Conservation (phyloP, 805 yeast genomes). For the Huiozyma sinensis region DNA sequence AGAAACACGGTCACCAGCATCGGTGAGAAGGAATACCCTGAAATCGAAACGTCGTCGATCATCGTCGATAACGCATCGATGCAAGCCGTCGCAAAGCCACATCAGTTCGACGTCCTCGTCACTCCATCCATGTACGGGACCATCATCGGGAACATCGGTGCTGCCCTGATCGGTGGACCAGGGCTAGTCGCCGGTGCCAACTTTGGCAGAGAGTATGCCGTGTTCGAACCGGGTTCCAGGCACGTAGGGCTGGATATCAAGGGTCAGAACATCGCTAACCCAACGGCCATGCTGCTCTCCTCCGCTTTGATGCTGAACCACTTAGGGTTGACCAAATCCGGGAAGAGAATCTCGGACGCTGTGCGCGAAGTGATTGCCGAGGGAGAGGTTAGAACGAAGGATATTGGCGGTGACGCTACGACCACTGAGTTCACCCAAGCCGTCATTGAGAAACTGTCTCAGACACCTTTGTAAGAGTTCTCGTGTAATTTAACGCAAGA, state of each 20-base stretch:
- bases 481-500: too few relatives aligned
- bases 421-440: slow-evolving; percentile 95
- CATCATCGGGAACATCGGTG: slow-evolving; percentile 94
- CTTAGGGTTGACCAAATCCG: slow-evolving; percentile 75
- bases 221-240: slow-evolving; percentile 99
- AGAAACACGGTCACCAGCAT: slow-evolving; percentile 85
- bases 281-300: slow-evolving; percentile 93
- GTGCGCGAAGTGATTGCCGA: slow-evolving; percentile 85
- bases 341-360: slow-evolving; percentile 81
- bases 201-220: slow-evolving; percentile 95
- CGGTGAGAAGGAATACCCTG: slow-evolving; percentile 77
- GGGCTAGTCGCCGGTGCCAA: slow-evolving; percentile 98
- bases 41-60: slow-evolving; percentile 75
- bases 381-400: slow-evolving; percentile 75
- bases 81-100: slow-evolving; percentile 98
- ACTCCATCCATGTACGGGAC: slow-evolving; percentile 98
- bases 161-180: slow-evolving; percentile 91
- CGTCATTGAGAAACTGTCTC: slow-evolving; percentile 54
- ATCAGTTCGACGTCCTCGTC: slow-evolving; percentile 95
- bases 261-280: slow-evolving; percentile 93
- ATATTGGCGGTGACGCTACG: slow-evolving; percentile 81
- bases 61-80: slow-evolving; percentile 97
- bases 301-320: slow-evolving; percentile 90
- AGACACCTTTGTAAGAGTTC: slow-evolving; percentile 1
- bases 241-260: slow-evolving; percentile 95